Base-by-base conservation (phyloP, 2,329 filamentous ascomycete genomes). In the Ophiocordyceps camponoti-saundersi region DNA sequence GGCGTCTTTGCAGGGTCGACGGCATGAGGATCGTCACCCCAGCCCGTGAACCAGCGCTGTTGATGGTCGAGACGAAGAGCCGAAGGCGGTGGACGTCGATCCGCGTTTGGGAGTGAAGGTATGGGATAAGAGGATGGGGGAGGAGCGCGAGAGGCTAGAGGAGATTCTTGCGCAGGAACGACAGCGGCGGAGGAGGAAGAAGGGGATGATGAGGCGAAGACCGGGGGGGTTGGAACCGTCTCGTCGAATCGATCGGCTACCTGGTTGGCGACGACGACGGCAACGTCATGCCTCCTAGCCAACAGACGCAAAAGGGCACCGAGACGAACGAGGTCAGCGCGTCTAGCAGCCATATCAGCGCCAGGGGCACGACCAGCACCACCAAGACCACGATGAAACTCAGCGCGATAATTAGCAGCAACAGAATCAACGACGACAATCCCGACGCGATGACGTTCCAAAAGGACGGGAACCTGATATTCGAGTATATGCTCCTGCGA, bases 41-140 rank as follows among this genome's bases (percentile, higher is more conserved):
- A 95, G 52, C 92, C 89, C 4, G 89, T 93, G 65, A 95, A 94
- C 77, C 89, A 95, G 42, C 85, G 77, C 61, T 95, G 87, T 63
- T 96, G 90, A 62, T 95, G 85, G 55, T 93, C 82, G 10, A 95
- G 75, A 30, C 77, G 74, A 36, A 95, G 70, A 0, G 80, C 77
- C 13, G 72, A 63, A 0, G 65, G 65, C 1, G 61, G 57, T 15
- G 62, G 59, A 2, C 61, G 59, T 3, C 56, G 57, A 11, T 55
- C 48, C 2, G 34, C 22, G 8, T 22, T 10, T 42, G 61, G 59
- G 3, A 55, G 52, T 5, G 57, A 47, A 5, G 57, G 53, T 47
- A 63, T 61, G 26, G 26, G 26, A 29, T 29, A 29, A 10, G 26
- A 29, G 26, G 26, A 29, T 10, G 26, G 26, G 26, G 26, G 26